A percentile compares a stretch with the other conserved stretches of the same genome.
phyloP scores from a whole-genome alignment of 345 rosid species.

The Brassica cretica region DNA sequence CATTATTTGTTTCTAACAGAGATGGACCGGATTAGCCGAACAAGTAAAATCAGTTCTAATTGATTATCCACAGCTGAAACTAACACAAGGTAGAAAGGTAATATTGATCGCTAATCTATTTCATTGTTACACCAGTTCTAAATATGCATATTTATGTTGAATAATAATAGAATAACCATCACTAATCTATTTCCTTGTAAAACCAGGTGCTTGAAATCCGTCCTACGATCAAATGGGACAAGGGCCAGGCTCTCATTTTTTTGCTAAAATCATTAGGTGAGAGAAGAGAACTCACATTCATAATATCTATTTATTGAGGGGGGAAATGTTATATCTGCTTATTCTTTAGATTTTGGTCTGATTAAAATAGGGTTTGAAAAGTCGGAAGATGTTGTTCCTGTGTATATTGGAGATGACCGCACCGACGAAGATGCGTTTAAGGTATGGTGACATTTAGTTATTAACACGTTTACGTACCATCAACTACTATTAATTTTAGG shows the following conservation, averaged over 20 bases:
- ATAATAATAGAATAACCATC: background rate
- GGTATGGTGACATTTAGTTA: constrained; percentile 40
- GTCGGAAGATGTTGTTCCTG: constrained; percentile 65
- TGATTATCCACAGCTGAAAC: constrained; percentile 66
- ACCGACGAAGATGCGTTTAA: constrained; percentile 96
- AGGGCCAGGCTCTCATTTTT: constrained; percentile 90
- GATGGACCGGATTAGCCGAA: constrained; percentile 67
- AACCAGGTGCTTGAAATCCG: constrained; percentile 85
- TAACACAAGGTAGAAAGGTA: constrained; percentile 88
- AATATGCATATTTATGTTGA: background rate
- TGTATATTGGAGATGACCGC: constrained; percentile 90
- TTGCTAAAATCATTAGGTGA: constrained; percentile 76
- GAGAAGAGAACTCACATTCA: constrained; percentile 12
- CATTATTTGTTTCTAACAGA: constrained; percentile 42
- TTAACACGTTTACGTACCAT: background rate
- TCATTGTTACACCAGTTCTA: background rate
- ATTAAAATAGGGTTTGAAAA: constrained; percentile 58
- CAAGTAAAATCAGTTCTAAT: constrained; percentile 57
- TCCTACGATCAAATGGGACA: constrained; percentile 95
- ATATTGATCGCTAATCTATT: background rate
- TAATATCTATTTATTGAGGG: background rate
- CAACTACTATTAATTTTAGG: background rate
- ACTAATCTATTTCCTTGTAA: constrained; percentile 2
- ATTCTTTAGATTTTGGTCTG: background rate
- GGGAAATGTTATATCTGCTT: background rate